These are phyloP conservation scores for Colletotrichum sp. DNA, from an alignment of 2,329 filamentous ascomycete genomes.

Conservation along the genomic window DNA sequence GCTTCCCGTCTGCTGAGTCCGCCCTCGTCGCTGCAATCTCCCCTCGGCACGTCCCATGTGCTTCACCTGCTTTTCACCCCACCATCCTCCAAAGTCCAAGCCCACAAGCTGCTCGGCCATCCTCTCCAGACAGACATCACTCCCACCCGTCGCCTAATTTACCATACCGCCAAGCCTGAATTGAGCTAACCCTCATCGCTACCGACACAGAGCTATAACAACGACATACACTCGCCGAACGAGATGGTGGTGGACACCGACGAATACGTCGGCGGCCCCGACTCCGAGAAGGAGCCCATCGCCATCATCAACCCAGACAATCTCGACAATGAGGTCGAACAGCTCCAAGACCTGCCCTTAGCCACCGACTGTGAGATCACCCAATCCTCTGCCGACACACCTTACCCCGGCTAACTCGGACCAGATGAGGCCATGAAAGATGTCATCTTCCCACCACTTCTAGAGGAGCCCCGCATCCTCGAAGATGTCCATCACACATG, in stretches of 20 bases:
- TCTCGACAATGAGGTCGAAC: slow-evolving; percentile 52
- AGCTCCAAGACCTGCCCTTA: slow-evolving; percentile 51
- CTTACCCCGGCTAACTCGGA: slow-evolving; percentile 27
- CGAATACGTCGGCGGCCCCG: slow-evolving; percentile 57
- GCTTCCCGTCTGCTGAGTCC: neutral
- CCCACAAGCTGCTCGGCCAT: neutral
- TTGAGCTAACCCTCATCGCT: neutral
- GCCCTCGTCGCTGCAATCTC: neutral
- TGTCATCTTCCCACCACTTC: slow-evolving; percentile 72
- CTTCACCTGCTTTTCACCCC: slow-evolving; percentile 1
- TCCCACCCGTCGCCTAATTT: neutral
- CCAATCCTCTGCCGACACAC: neutral
- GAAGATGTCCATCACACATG: slow-evolving; percentile 82
- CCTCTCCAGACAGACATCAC: neutral
- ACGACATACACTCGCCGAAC: slow-evolving; percentile 57
- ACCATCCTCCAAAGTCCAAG: slow-evolving; percentile 1
- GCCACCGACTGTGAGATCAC: slow-evolving; percentile 58
- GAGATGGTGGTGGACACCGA: slow-evolving; percentile 62
- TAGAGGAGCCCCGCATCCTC: slow-evolving; percentile 79
- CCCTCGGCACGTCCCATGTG: neutral
- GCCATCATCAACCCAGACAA: slow-evolving; percentile 61
- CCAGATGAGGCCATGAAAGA: slow-evolving; percentile 86
- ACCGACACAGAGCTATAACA: slow-evolving; percentile 50
- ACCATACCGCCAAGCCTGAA: neutral
- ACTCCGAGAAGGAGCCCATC: slow-evolving; percentile 55